Evolutionary conservation across 257 asterid genomes (phyloP).

Genomic region (Nicotiana sylvestris): DNA sequence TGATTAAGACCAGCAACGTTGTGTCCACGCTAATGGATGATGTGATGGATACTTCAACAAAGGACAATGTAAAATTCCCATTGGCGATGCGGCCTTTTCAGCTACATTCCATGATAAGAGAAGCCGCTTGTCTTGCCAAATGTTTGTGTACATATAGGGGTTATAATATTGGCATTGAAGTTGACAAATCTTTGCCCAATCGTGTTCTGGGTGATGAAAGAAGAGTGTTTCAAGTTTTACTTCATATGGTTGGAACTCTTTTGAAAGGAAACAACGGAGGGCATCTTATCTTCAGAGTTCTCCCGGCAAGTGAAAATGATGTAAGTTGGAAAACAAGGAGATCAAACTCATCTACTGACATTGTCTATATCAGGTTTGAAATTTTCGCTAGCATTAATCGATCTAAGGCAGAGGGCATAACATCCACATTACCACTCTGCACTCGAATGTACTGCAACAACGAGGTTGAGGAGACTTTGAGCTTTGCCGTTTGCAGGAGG

Average conservation of each 20-base stretch:
- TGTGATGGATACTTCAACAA: conserved; percentile 62
- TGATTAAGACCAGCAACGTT: conserved; percentile 68
- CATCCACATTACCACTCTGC: conserved; percentile 18
- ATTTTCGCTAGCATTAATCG: conserved; percentile 39
- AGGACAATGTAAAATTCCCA: conserved; percentile 54
- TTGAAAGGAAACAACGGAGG: conserved; percentile 56
- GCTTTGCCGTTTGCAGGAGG: conserved; percentile 81
- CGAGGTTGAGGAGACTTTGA: conserved; percentile 60
- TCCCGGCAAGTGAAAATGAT: conserved; percentile 44
- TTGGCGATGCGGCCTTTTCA: conserved; percentile 60
- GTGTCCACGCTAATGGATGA: conserved; percentile 69
- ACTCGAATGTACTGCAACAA: conserved; percentile 32
- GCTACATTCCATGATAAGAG: conserved; percentile 65
- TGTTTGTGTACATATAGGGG: conserved; percentile 69
- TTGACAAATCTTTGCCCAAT: conserved; percentile 68
- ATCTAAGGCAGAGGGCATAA: conserved; percentile 26
- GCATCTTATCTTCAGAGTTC: conserved; percentile 45
- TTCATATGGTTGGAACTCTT: conserved; percentile 83
- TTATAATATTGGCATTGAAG: conserved; percentile 51
- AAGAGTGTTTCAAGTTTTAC: conserved; percentile 71
- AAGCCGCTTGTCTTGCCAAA: conserved; percentile 78
- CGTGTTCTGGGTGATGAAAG: conserved; percentile 91
- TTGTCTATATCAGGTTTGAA: conserved; percentile 46
- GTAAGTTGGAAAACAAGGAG: conserved; percentile 65
- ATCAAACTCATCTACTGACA: conserved; percentile 55